Percentiles rank a stretch among this genome's conserved stretches.
Evolutionary conservation across 345 rosid genomes (phyloP).

Genomic region (Populus euphratica): DNA sequence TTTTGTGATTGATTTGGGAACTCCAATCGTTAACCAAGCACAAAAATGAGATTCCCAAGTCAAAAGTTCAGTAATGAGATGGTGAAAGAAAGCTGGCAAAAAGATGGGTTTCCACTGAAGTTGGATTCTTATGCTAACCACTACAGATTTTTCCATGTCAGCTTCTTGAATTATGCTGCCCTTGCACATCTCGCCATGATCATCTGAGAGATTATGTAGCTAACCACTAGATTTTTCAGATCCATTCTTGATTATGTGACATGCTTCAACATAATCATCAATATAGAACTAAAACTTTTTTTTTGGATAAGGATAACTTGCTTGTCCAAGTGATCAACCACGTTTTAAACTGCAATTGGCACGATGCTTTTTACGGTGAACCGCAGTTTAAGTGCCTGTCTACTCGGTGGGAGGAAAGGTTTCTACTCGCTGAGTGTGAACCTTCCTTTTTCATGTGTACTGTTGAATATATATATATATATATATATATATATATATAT

Average conservation of each 20-base stretch:
- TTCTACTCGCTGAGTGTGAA: too few species aligned
- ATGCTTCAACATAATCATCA: not conserved
- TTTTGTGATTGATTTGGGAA: not conserved
- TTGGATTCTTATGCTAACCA: slow-evolving; percentile 6
- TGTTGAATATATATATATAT: too few species aligned
- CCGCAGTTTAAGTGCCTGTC: too few species aligned
- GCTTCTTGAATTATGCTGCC: not conserved
- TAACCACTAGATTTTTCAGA: not conserved
- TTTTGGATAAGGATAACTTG: too few species aligned
- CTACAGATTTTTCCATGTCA: not conserved
- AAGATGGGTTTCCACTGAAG: not conserved
- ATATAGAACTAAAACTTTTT: too few species aligned
- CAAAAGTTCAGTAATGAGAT: not conserved
- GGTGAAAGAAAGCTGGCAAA: not conserved
- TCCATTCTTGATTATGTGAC: not conserved
- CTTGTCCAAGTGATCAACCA: too few species aligned
- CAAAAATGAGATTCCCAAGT: not conserved
- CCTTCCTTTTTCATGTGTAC: too few species aligned
- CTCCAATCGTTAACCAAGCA: not conserved
- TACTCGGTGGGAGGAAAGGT: too few species aligned
- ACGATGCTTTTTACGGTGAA: too few species aligned
- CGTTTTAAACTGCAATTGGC: too few species aligned
- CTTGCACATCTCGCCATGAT: not conserved
- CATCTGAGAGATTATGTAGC: not conserved
- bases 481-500: too few species aligned